Conservation (phyloP, 352 stramenopile species). For the Globisporangium ultimum region DNA sequence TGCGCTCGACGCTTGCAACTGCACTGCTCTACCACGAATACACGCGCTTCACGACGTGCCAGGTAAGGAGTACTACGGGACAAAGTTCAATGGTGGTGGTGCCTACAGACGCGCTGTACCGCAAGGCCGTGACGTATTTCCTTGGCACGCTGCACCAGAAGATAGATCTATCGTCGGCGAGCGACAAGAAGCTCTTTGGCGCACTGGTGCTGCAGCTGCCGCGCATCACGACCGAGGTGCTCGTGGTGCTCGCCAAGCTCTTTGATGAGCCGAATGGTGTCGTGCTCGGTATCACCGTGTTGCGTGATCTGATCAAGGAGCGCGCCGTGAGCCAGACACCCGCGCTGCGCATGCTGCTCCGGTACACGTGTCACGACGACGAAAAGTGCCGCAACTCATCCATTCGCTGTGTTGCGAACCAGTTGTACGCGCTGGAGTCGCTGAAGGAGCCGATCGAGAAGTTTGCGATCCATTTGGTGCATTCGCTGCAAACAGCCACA, state of each 20-base stretch:
- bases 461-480: constrained; percentile 55
- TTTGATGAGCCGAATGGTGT: constrained; percentile 56
- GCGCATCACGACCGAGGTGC: constrained; percentile 52
- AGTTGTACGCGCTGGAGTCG: constrained; percentile 55
- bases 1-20: constrained; percentile 44
- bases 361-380: constrained; percentile 66
- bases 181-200: constrained; percentile 72
- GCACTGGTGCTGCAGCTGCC: constrained; percentile 51
- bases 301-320: constrained; percentile 71
- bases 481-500: constrained; percentile 36
- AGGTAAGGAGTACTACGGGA: constrained; percentile 3
- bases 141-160: constrained; percentile 35
- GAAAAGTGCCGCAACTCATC: constrained; percentile 63
- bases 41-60: constrained; percentile 34
- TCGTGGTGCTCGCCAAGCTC: constrained; percentile 41
- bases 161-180: constrained; percentile 54
- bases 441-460: constrained; percentile 60
- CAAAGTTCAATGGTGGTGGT: not conserved
- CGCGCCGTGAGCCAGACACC: constrained; percentile 46
- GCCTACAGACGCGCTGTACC: constrained; percentile 28
- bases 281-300: constrained; percentile 66
- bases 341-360: constrained; percentile 59
- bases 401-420: constrained; percentile 77
- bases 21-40: constrained; percentile 66
- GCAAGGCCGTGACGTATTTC: constrained; percentile 46